phyloP scores from a whole-genome alignment of 164 flowering plant species.

The Annona cherimola region DNA sequence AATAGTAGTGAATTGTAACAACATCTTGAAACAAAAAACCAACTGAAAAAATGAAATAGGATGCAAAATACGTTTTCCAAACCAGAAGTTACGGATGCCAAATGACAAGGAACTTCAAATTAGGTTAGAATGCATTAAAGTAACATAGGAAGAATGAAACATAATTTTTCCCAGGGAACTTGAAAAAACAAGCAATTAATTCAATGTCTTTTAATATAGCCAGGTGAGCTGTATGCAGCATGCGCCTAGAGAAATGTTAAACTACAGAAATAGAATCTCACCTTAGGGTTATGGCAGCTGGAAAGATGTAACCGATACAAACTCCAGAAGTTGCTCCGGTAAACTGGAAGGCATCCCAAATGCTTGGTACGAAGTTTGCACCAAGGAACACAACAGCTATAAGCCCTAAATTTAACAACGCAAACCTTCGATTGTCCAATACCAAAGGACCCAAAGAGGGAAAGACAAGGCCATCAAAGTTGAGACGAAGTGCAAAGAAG shows the following conservation, averaged over 20 bases:
- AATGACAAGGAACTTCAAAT: too few relatives aligned
- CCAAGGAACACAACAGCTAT: conserved; percentile 62
- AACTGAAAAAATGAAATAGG: too few relatives aligned
- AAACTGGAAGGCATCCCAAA: conserved; percentile 98
- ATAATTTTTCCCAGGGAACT: too few relatives aligned
- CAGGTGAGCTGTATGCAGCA: too few relatives aligned
- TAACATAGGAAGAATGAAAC: too few relatives aligned
- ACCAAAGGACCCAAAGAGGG: conserved; percentile 55
- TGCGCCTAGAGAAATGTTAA: neutral
- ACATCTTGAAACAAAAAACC: too few relatives aligned
- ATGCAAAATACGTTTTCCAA: too few relatives aligned
- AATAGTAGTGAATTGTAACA: too few relatives aligned
- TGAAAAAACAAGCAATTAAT: too few relatives aligned
- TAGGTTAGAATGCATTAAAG: too few relatives aligned
- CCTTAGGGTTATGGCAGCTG: conserved; percentile 77
- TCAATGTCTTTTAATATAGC: too few relatives aligned
- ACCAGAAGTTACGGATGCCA: too few relatives aligned
- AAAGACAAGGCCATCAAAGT: conserved; percentile 82
- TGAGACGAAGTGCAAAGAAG: conserved; percentile 76
- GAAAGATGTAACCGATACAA: conserved; percentile 90
- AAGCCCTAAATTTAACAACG: conserved; percentile 47
- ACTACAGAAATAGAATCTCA: conserved; percentile 20
- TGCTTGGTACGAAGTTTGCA: conserved; percentile 93
- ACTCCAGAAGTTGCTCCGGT: conserved; percentile 98
- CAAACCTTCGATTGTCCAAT: conserved; percentile 60